phyloP scores from a whole-genome alignment of 2,329 filamentous ascomycete genomes.

The Aspergillus carbonarius region DNA sequence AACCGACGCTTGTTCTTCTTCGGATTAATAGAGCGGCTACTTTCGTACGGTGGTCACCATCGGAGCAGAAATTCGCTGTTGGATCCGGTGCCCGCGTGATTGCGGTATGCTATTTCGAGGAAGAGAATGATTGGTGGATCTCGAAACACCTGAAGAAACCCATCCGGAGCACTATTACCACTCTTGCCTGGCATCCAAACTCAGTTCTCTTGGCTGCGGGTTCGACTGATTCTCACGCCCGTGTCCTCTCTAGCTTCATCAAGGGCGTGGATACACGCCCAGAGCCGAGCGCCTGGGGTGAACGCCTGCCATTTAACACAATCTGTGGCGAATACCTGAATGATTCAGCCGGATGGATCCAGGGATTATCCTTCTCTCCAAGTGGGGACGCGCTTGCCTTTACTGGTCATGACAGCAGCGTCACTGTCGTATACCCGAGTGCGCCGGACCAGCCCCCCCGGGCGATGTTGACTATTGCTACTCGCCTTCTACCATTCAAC shows the following conservation, averaged over 20 bases:
- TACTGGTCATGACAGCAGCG: constrained; percentile 89
- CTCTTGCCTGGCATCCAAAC: constrained; percentile 95
- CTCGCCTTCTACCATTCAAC: constrained; percentile 87
- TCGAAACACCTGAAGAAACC: constrained; percentile 99
- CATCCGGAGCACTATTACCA: constrained; percentile 94
- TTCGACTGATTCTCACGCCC: constrained; percentile 93
- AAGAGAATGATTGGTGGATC: constrained; percentile 99
- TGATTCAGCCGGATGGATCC: constrained; percentile 95
- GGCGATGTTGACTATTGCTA: constrained; percentile 87
- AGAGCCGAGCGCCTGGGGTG: constrained; percentile 86
- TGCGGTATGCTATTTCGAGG: constrained; percentile 96
- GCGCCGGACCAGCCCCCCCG: constrained; percentile 85
- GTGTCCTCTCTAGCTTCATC: constrained; percentile 93
- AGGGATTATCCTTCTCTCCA: constrained; percentile 89
- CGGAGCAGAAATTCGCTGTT: constrained; percentile 95
- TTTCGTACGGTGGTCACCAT: constrained; percentile 95
- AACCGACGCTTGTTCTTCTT: constrained; percentile 92
- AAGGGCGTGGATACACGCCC: constrained; percentile 89
- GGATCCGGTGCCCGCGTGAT: constrained; percentile 94
- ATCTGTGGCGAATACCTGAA: constrained; percentile 96
- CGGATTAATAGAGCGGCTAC: constrained; percentile 96
- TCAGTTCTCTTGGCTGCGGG: constrained; percentile 91
- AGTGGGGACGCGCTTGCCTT: constrained; percentile 92
- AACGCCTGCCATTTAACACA: constrained; percentile 95
- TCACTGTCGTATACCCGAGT: constrained; percentile 93